Conservation (phyloP, 495 filamentous ascomycete genomes). For the Neurospora terricola region DNA sequence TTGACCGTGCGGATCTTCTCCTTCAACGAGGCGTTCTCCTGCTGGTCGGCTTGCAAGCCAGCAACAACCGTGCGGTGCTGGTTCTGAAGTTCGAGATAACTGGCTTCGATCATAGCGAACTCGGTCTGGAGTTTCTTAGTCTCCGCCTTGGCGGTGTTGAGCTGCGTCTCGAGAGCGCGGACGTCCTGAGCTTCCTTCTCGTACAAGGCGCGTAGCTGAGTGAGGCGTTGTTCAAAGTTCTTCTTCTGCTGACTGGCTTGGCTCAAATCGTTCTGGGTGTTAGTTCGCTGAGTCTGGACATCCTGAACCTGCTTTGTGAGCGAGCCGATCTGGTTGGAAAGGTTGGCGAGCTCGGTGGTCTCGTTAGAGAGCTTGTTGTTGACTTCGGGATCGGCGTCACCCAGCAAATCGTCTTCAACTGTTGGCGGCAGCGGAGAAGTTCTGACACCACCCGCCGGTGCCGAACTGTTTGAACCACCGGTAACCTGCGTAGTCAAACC, state of each 20-base stretch:
- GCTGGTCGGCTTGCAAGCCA: constrained; percentile 74
- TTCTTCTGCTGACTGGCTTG: constrained; percentile 76
- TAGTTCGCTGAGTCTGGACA: constrained; percentile 67
- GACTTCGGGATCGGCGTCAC: constrained; percentile 83
- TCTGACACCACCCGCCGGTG: constrained; percentile 14
- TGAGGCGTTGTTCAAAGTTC: constrained; percentile 78
- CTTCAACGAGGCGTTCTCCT: constrained; percentile 77
- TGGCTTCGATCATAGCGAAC: constrained; percentile 68
- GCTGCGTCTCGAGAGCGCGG: constrained; percentile 71
- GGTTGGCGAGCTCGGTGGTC: constrained; percentile 86
- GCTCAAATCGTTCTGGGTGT: constrained; percentile 68
- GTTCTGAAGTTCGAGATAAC: constrained; percentile 71
- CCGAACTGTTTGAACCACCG: constrained; percentile 53
- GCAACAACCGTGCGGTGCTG: constrained; percentile 69
- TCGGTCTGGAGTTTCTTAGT: constrained; percentile 76
- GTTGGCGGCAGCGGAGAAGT: constrained; percentile 36
- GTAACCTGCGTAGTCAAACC: constrained; percentile 68
- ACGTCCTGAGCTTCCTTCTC: constrained; percentile 87
- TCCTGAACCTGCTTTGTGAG: constrained; percentile 89
- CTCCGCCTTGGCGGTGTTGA: constrained; percentile 63
- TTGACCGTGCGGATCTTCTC: constrained; percentile 79
- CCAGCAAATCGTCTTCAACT: constrained; percentile 80
- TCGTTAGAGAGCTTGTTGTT: constrained; percentile 80
- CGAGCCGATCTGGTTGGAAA: constrained; percentile 88
- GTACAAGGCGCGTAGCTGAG: constrained; percentile 75